Percentiles rank a stretch among this genome's conserved stretches.
phyloP scores from a whole-genome alignment of 139 green algal species.

The Chlamydomonas sphaeroides region DNA sequence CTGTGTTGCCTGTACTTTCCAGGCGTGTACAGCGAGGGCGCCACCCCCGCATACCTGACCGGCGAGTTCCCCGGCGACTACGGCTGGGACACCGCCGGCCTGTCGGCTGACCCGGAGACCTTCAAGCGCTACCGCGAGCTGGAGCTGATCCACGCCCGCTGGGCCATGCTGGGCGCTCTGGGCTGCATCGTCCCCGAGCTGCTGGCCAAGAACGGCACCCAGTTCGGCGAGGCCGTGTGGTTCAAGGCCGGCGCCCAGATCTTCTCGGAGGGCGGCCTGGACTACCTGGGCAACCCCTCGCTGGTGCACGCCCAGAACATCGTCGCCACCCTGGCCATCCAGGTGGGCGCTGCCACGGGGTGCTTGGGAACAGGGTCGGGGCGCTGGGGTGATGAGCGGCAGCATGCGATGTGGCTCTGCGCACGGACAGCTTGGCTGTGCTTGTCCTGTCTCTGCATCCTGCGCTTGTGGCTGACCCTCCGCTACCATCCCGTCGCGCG shows the following conservation, averaged over 20 bases:
- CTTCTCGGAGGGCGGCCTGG: slow-evolving; percentile 88
- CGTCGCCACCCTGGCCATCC: slow-evolving; percentile 87
- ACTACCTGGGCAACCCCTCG: slow-evolving; percentile 95
- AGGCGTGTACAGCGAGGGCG: slow-evolving; percentile 16
- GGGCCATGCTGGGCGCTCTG: slow-evolving; percentile 95
- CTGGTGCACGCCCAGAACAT: slow-evolving; percentile 97
- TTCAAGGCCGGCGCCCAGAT: slow-evolving; percentile 97
- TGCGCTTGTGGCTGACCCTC: too few species aligned
- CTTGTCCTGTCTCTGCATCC: neutral
- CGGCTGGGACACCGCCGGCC: slow-evolving; percentile 94
- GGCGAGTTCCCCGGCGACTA: slow-evolving; percentile 95
- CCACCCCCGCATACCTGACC: slow-evolving; percentile 71
- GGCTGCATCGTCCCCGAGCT: slow-evolving; percentile 76
- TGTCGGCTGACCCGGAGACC: slow-evolving; percentile 91
- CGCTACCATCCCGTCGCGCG: neutral
- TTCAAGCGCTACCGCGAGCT: slow-evolving; percentile 88
- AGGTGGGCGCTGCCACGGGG: slow-evolving; percentile 78
- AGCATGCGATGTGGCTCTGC: too few species aligned
- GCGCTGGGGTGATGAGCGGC: too few species aligned
- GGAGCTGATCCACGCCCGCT: slow-evolving; percentile 98
- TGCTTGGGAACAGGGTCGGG: too few species aligned
- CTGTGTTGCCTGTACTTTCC: neutral
- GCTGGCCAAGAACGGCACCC: slow-evolving; percentile 55
- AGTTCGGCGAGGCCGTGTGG: slow-evolving; percentile 89
- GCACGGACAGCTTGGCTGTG: neutral